phyloP scores from a whole-genome alignment of 176 grass and related monocot species.

The Triticum urartu region DNA sequence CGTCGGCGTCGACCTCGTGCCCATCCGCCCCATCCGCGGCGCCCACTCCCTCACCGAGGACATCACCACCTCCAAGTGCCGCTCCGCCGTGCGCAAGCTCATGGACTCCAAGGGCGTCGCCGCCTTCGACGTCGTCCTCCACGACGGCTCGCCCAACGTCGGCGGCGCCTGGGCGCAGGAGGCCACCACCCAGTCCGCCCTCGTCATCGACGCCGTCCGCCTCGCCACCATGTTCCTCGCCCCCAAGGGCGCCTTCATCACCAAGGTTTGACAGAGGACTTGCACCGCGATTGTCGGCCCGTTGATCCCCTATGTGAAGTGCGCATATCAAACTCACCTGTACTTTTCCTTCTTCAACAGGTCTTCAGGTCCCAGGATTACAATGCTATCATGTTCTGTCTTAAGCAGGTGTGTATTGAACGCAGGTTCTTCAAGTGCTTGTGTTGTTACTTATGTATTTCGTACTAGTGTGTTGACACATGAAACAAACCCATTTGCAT shows the following conservation, averaged over 20 bases:
- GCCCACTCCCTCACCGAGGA: constrained; percentile 78
- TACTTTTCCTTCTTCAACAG: constrained; percentile 46
- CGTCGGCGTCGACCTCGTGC: constrained; percentile 77
- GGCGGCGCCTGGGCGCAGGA: constrained; percentile 92
- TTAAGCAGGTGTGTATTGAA: constrained; percentile 69
- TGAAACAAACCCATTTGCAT: constrained; percentile 11
- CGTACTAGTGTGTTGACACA: constrained; percentile 9
- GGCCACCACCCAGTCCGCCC: constrained; percentile 72
- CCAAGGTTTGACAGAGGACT: constrained; percentile 40
- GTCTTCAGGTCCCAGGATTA: constrained; percentile 99
- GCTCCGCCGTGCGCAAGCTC: constrained; percentile 63
- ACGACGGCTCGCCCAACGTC: constrained; percentile 93
- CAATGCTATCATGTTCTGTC: constrained; percentile 82
- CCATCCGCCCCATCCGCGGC: constrained; percentile 88
- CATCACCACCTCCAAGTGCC: constrained; percentile 92
- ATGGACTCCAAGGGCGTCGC: constrained; percentile 68
- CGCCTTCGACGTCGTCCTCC: constrained; percentile 79
- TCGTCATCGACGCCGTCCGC: constrained; percentile 75
- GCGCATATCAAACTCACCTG: background rate
- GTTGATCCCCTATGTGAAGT: background rate
- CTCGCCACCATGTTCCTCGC: constrained; percentile 81
- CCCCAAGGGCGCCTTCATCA: constrained; percentile 83
- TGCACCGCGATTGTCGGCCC: too few species aligned
- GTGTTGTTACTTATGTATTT: background rate
- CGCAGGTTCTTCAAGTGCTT: background rate